Evolutionary conservation across 148 eudicot species (phyloP), one percentile per base, ranked within the genome.

Genomic region (Nepenthes gracilis): DNA sequence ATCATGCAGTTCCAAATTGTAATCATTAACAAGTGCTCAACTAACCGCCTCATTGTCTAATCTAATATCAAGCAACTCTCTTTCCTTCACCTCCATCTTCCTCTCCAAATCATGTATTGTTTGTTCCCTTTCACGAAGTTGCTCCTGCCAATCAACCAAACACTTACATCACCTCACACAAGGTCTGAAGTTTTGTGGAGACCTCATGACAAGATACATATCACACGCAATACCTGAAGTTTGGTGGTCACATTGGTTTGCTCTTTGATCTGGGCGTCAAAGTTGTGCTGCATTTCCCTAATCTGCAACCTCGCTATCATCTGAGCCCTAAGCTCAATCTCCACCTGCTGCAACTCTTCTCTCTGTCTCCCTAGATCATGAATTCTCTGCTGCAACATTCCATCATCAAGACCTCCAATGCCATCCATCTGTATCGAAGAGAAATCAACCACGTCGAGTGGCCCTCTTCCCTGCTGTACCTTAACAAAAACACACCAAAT

Each of bases 11-110:
- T 13, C 10, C 33, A 63, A 35, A 59, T 33, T 12, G 43, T 60
- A 60, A 47, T 11, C 34, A 33, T 10, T 55, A 14, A 60, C 13
- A 52, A 33, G 35, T 34, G 40, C 9, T 33, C 47, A 69, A 76
- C 86, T 32, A 33, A 88, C 97, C 73, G 89, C 89, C 76, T 93
- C 85, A 70, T 72, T 79, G 67, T 93, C 98, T 67, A 86, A 67
- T 82, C 84, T 81, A 68, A 83, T 81, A 32, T 89, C 87, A 79
- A 84, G 95, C 35, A 93, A 65, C 72, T 93, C 96, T 64, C 88
- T 78, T 55, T 89, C 95, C 70, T 79, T 79, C 68, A 81, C 96
- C 55, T 84, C 92, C 70, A 93, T 70, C 80, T 73, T 81, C 69
- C 82, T 88, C 79, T 89, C 89, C 57, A 93, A 70, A 59, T 89